Evolutionary conservation across 1,139 yeast species (phyloP).

Genomic region (Sugiyamaella neomexicana): DNA sequence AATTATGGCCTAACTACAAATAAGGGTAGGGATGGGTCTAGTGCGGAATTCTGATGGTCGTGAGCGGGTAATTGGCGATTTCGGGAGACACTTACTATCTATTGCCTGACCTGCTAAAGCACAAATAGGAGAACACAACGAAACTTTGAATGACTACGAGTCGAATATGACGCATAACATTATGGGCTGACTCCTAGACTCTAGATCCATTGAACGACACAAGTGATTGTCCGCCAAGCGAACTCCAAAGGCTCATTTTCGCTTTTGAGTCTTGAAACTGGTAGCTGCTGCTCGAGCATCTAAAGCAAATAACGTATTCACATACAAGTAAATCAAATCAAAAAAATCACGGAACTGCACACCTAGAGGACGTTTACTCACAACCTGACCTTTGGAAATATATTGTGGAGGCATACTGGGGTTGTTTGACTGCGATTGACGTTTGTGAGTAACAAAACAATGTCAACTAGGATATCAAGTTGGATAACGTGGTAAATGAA

Average conservation of each 20-base stretch:
- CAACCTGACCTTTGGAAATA: slow-evolving; percentile 20
- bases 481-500: too few species aligned
- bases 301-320: slow-evolving; percentile 20
- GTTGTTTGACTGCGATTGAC: not conserved
- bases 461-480: not conserved
- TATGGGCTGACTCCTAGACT: too few species aligned
- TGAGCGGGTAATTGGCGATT: not conserved
- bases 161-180: too few species aligned
- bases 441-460: not conserved
- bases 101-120: not conserved
- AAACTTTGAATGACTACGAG: too few species aligned
- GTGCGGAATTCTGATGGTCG: too few species aligned
- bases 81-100: not conserved
- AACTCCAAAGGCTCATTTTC: not conserved
- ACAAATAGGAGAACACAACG: too few species aligned
- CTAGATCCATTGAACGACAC: too few species aligned
- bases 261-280: slow-evolving; percentile 8
- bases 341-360: slow-evolving; percentile 12
- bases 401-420: slow-evolving; percentile 15
- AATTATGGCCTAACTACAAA: too few species aligned
- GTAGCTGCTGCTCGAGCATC: slow-evolving; percentile 20
- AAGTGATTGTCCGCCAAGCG: too few species aligned
- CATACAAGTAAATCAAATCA: slow-evolving; percentile 18
- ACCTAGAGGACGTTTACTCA: slow-evolving; percentile 14
- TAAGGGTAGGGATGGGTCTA: not conserved